Evolutionary conservation across 352 stramenopile species (phyloP).

Genomic region (Vaucheria bursata): DNA sequence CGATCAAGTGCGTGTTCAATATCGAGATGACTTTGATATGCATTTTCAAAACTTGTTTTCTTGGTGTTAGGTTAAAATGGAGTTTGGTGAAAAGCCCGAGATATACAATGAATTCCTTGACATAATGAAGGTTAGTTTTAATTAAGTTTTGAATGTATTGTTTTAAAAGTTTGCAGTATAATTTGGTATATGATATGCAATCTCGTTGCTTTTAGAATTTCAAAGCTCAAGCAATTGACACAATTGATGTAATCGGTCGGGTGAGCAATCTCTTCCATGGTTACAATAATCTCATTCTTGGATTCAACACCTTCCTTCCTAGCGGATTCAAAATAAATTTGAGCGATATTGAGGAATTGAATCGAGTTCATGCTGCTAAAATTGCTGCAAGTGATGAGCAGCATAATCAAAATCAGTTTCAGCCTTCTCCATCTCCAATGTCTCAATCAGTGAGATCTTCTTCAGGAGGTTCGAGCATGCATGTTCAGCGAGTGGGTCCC

Average conservation of each 20-base stretch:
- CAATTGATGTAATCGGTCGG: conserved; percentile 92
- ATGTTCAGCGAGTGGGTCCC: too few relatives aligned
- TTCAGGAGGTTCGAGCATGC: too few relatives aligned
- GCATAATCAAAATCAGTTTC: background rate
- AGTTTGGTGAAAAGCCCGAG: conserved; percentile 95
- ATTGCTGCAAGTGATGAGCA: background rate
- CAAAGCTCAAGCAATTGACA: conserved; percentile 79
- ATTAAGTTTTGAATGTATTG: conserved; percentile 62
- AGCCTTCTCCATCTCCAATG: too few relatives aligned
- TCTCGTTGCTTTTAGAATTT: background rate
- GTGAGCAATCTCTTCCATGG: conserved; percentile 96
- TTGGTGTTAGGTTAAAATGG: conserved; percentile 81
- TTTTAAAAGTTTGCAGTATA: background rate
- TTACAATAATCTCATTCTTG: conserved; percentile 93
- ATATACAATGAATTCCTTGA: conserved; percentile 99
- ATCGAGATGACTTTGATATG: background rate
- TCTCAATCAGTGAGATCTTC: too few relatives aligned
- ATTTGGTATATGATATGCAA: background rate
- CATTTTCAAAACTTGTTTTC: background rate
- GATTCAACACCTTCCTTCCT: conserved; percentile 98
- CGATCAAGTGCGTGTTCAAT: conserved; percentile 67
- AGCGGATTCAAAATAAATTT: conserved; percentile 79
- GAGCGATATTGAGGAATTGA: conserved; percentile 16
- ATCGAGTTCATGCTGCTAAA: background rate
- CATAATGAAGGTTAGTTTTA: conserved; percentile 99